phyloP scores from a whole-genome alignment of 2,329 filamentous ascomycete species.

The Ciborinia camelliae region DNA sequence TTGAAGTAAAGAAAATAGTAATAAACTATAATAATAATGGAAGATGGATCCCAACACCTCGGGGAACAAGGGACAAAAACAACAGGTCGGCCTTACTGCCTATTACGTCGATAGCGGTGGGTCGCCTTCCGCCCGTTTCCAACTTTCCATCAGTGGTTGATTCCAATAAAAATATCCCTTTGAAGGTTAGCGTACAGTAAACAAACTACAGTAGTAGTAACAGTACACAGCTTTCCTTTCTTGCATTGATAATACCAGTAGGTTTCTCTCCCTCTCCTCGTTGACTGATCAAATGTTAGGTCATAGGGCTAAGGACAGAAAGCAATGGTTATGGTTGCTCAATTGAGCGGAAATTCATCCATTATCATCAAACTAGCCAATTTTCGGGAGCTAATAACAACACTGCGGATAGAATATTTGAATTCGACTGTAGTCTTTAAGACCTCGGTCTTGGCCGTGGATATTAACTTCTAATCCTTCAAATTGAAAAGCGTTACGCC shows the following conservation, averaged over 20 bases:
- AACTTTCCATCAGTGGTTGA: neutral
- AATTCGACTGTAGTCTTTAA: neutral
- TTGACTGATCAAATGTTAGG: neutral
- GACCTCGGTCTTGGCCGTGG: neutral
- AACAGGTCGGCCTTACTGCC: neutral
- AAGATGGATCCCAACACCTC: neutral
- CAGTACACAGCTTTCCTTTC: too few species aligned
- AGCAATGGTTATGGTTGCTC: neutral
- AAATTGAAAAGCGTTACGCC: neutral
- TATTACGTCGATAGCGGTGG: neutral
- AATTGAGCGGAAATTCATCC: neutral
- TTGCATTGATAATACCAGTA: too few species aligned
- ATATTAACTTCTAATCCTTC: neutral
- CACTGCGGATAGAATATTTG: neutral
- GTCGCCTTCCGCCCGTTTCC: constrained; percentile 3
- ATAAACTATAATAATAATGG: too few species aligned
- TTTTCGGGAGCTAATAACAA: neutral
- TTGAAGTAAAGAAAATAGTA: neutral
- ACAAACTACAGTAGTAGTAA: neutral
- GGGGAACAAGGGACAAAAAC: neutral
- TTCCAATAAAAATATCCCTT: neutral
- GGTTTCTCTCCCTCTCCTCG: neutral
- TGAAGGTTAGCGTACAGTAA: neutral
- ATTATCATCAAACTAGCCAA: neutral
- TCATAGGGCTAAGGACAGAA: neutral